Conservation (phyloP, 352 stramenopile genomes). For the Phytophthora kernoviae region DNA sequence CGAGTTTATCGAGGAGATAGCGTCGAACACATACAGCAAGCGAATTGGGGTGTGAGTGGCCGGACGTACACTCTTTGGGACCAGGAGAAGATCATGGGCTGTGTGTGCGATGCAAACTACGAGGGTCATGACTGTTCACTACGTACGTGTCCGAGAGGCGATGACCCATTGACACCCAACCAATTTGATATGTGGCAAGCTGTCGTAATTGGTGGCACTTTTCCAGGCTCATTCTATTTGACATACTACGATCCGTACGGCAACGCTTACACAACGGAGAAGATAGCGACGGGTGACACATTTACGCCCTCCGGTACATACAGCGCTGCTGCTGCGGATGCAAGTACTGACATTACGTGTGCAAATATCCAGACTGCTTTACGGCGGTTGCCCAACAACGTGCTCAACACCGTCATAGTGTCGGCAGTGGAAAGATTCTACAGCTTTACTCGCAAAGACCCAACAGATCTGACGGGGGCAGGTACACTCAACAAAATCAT, state of each 20-base stretch:
- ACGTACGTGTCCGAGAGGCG: slow-evolving; percentile 60
- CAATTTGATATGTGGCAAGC: slow-evolving; percentile 70
- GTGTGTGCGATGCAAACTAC: slow-evolving; percentile 71
- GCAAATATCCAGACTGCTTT: slow-evolving; percentile 46
- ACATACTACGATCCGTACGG: slow-evolving; percentile 82
- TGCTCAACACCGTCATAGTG: slow-evolving; percentile 58
- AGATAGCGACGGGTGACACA: slow-evolving; percentile 30
- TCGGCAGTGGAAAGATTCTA: slow-evolving; percentile 2
- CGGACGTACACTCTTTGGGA: slow-evolving; percentile 73
- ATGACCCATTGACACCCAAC: slow-evolving; percentile 61
- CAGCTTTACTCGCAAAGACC: slow-evolving; percentile 31
- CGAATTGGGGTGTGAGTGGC: slow-evolving; percentile 36
- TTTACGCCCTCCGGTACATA: no score
- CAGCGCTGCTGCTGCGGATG: not conserved
- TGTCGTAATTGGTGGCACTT: slow-evolving; percentile 2
- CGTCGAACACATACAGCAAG: slow-evolving; percentile 50
- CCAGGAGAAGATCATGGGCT: slow-evolving; percentile 83
- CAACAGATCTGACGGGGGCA: not conserved
- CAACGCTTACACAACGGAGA: slow-evolving; percentile 61
- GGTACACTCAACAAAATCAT: not conserved
- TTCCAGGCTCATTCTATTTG: slow-evolving; percentile 34
- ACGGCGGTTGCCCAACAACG: slow-evolving; percentile 63
- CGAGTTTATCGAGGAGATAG: slow-evolving; percentile 73
- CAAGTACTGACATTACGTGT: slow-evolving; percentile 26
- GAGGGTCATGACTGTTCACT: slow-evolving; percentile 56